Evolutionary conservation across 176 grass and related monocot genomes (phyloP).

Genomic region (Raddia distichophylla): DNA sequence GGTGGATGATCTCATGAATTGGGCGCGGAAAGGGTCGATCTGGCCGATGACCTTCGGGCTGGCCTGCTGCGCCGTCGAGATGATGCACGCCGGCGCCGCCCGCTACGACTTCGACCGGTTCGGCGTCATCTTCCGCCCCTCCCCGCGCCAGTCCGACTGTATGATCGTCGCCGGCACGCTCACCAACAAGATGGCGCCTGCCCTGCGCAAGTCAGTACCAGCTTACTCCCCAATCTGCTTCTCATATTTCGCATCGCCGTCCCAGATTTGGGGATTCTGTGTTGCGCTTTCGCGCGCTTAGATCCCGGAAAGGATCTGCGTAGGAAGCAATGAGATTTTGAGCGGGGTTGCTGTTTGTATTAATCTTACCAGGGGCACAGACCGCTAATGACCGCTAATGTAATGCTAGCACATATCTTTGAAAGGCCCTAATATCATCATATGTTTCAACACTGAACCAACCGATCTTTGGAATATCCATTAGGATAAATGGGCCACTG

Average conservation of each 20-base stretch:
- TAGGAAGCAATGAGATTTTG: neutral
- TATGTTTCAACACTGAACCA: neutral
- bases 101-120: conserved; percentile 95
- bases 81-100: conserved; percentile 88
- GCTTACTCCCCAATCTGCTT: neutral
- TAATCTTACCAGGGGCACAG: neutral
- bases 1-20: conserved; percentile 95
- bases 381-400: neutral
- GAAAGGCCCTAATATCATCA: neutral
- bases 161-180: conserved; percentile 97
- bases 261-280: conserved; percentile 1
- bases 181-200: conserved; percentile 97
- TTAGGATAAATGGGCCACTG: neutral
- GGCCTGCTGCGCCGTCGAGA: conserved; percentile 95
- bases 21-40: conserved; percentile 79
- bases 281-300: neutral
- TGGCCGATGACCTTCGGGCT: conserved; percentile 98
- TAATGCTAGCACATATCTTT: neutral
- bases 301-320: conserved; percentile 36
- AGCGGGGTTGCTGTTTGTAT: neutral
- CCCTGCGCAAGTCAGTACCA: conserved; percentile 75
- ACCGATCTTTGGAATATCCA: neutral
- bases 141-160: conserved; percentile 90
- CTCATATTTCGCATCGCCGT: neutral
- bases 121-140: conserved; percentile 95